Base-by-base conservation (phyloP, 1,284 basidiomycete species). In the Ganoderma boninense region DNA sequence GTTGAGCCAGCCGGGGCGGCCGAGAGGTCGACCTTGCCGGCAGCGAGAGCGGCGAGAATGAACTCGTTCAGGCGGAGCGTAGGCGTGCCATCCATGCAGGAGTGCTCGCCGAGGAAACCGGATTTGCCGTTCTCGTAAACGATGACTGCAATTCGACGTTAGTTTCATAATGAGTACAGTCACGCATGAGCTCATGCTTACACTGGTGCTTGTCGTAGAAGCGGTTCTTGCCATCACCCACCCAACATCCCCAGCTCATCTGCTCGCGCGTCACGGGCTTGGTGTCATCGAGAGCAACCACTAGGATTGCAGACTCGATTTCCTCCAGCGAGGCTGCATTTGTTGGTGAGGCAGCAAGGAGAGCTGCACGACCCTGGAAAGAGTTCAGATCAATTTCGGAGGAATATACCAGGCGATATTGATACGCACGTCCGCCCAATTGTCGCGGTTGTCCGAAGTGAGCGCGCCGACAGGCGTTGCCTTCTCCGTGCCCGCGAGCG, bases 141-240 rank as follows among this genome's bases (percentile, higher is more conserved):
- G 77, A 98, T 90, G 67, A 98, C 95, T 96, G 78, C 4, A 59
- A 40, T 38, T 26, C 60, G 42, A 66, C 32, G 59, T 62, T 42
- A 62, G 62, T n/a, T 38, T 59, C 46, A 62, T 44, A 59, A 61
- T 42, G 59, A 26, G 29, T 8, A 13, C 35, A 26, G 14, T 2
- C 32, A 54, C 8, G 5, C 32, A 54, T 52, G 62, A 23, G 65
- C 38, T 56, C 40, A 52, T 29, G 85, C 92, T 71, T 81, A 95
- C 95, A 79, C 81, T 99, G 95, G 81, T 99, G 97, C 84, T 99
- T 99, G 86, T 99, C 98, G 80, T 94, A 99, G 88, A 95, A 99
- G 71, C 97, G 87, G 83, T 98, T 98, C 73, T 91, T 87, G 56
- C 95, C 97, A 75, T 98, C 91, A 57, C 97, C 97, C 38, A 93